Evolutionary conservation across 495 filamentous ascomycete genomes (phyloP).

Genomic region (Lasiosphaeris hirsuta): DNA sequence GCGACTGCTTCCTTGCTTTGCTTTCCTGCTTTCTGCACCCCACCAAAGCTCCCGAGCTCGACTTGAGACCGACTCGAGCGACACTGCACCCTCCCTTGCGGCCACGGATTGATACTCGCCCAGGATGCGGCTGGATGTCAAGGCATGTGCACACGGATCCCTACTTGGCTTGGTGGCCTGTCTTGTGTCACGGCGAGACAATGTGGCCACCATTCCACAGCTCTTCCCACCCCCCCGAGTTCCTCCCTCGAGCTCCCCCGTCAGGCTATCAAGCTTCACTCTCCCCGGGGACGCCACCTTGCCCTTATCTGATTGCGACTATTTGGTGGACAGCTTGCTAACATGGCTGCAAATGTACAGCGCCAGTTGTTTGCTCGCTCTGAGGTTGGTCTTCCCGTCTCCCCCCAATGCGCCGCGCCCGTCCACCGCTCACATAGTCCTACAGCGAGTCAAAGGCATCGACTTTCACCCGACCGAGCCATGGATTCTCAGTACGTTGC

Average conservation of each 20-base stretch:
- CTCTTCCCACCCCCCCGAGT: neutral
- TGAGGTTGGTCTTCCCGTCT: constrained; percentile 59
- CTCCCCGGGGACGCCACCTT: neutral
- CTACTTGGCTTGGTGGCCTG: neutral
- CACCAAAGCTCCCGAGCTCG: constrained; percentile 26
- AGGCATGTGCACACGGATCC: constrained; percentile 58
- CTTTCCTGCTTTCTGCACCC: constrained; percentile 17
- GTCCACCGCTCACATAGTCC: constrained; percentile 27
- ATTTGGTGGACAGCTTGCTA: constrained; percentile 12
- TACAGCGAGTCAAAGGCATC: constrained; percentile 93
- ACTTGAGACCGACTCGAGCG: constrained; percentile 15
- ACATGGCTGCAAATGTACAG: constrained; percentile 31
- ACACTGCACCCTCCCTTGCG: neutral
- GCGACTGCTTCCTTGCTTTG: constrained; percentile 6
- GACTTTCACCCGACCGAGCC: constrained; percentile 96
- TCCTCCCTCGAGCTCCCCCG: too few relatives aligned
- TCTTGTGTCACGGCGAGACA: constrained; percentile 15
- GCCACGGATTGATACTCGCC: constrained; percentile 9
- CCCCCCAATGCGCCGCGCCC: constrained; percentile 56
- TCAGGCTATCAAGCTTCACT: too few relatives aligned
- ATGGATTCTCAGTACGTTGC: constrained; percentile 75
- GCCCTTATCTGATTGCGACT: neutral
- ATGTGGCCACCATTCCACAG: constrained; percentile 14
- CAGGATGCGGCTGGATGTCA: constrained; percentile 87
- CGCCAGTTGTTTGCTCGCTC: constrained; percentile 37